Conservation (phyloP, 768 basidiomycete genomes). For the Boletus patriciae region DNA sequence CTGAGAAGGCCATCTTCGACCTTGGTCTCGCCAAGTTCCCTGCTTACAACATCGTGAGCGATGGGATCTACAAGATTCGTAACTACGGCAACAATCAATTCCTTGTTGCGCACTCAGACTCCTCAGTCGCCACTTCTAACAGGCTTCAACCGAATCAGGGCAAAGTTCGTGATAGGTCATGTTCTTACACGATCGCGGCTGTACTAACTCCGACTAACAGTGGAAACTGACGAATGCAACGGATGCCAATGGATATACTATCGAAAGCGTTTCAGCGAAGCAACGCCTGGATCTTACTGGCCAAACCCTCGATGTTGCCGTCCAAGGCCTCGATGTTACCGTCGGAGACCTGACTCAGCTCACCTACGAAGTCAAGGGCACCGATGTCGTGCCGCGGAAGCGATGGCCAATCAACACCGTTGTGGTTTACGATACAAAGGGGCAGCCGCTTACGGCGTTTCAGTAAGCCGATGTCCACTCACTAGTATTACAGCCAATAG, state of each 20-base stretch:
- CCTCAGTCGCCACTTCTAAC: background rate
- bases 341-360: too few relatives aligned
- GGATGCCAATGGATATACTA: too few relatives aligned
- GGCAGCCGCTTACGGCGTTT: background rate
- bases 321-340: too few relatives aligned
- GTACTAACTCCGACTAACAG: too few relatives aligned
- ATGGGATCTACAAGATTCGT: slow-evolving; percentile 1
- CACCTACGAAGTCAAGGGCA: background rate
- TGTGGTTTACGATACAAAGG: background rate
- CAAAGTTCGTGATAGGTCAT: background rate
- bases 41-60: background rate
- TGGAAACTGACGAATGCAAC: too few relatives aligned
- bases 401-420: slow-evolving; percentile 4
- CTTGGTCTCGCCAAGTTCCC: background rate
- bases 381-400: background rate
- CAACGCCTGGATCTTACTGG: too few relatives aligned
- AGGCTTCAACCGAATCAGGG: background rate
- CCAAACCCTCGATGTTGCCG: too few relatives aligned
- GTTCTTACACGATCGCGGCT: too few relatives aligned
- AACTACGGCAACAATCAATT: background rate
- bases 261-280: too few relatives aligned
- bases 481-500: background rate
- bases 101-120: background rate
- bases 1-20: background rate
- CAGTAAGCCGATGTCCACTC: background rate